Evolutionary conservation across 306 rosid species (phyloP), one percentile per base, ranked within the genome.

Genomic region (Urtica urens): DNA sequence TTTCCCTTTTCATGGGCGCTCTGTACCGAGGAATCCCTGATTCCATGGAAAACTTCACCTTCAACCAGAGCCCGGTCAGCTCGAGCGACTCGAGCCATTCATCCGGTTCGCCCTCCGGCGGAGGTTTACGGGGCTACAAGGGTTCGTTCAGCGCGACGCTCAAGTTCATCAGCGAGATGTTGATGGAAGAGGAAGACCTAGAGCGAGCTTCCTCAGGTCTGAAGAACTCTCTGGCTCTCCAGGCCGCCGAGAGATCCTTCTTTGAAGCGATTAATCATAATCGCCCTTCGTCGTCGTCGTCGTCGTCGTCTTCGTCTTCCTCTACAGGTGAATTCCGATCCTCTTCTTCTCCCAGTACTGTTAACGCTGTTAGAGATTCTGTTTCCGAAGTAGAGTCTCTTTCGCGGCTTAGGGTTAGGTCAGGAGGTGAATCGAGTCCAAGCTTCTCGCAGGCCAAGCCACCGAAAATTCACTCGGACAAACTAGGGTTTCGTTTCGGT

Each of bases 161-260:
- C 23, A 67, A 67, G 58, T 60, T 45, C 49, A 60, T 67, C 15
- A 67, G 43, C 24, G 67, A 67, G 53, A 67, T 67, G 59, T 63
- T 54, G 23, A 47, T 67, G 40, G 73, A 67, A 47, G 68, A 53
- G 25, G 46, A 67, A 54, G 73, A 67, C 23, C 29, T 67, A 58
- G 68, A 67, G 58, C 22, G 41, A 21, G 55, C 47, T 28, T 55
- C 73, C 29, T 26, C 56, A 29, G 61, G 40, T 51, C 12, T 53
- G 48, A 56, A 60, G n/a, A 59, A 60, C 63, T 55, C 63, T 34
- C 60, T 81, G 38, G 54, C 59, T 38, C 73, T 67, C 33, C 73
- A 67, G 48, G 63, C 67, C 39, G 72, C 72, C 2, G 63, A 67
- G 29, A 67, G 55, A 24, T 60, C 63, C 8, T 58, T 67, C 58